A percentile compares a stretch with the other conserved stretches of the same genome.
phyloP scores from a whole-genome alignment of 208 protist species.

The Trypanosoma rangeli region DNA sequence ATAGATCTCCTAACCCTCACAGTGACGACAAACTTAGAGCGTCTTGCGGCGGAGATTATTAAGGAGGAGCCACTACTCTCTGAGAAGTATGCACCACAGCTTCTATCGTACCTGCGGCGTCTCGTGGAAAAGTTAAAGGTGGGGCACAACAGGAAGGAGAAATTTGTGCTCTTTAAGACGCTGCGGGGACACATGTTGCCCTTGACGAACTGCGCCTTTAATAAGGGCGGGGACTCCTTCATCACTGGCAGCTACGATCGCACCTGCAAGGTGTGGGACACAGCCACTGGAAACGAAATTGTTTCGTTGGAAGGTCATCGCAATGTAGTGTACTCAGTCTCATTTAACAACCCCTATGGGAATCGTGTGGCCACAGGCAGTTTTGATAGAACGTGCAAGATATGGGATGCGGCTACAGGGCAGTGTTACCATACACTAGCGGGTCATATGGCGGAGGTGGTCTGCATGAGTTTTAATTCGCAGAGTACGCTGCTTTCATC shows the following conservation, averaged over 20 bases:
- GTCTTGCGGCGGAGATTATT: conserved; percentile 82
- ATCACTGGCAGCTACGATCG: conserved; percentile 96
- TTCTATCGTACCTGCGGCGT: conserved; percentile 82
- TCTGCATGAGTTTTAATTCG: conserved; percentile 95
- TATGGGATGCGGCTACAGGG: conserved; percentile 92
- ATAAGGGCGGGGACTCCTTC: conserved; percentile 94
- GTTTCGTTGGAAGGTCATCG: conserved; percentile 94
- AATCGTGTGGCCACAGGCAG: conserved; percentile 94
- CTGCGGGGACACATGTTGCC: conserved; percentile 95
- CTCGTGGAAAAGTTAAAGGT: conserved; percentile 87
- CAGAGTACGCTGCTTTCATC: conserved; percentile 91
- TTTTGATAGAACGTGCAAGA: conserved; percentile 96
- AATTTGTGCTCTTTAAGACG: conserved; percentile 94
- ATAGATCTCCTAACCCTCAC: conserved; percentile 92
- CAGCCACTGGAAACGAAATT: conserved; percentile 90
- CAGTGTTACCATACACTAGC: conserved; percentile 89
- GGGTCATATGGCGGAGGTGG: conserved; percentile 95
- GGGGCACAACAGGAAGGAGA: conserved; percentile 70
- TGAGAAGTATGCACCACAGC: conserved; percentile 65
- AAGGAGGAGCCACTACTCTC: conserved; percentile 89
- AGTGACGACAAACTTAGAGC: conserved; percentile 82
- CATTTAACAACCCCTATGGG: conserved; percentile 96
- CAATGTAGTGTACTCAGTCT: conserved; percentile 95
- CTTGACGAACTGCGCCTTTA: conserved; percentile 97
- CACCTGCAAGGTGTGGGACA: conserved; percentile 96